phyloP scores from a whole-genome alignment of 2,329 filamentous ascomycete species.

The Escovopsis sp. region DNA sequence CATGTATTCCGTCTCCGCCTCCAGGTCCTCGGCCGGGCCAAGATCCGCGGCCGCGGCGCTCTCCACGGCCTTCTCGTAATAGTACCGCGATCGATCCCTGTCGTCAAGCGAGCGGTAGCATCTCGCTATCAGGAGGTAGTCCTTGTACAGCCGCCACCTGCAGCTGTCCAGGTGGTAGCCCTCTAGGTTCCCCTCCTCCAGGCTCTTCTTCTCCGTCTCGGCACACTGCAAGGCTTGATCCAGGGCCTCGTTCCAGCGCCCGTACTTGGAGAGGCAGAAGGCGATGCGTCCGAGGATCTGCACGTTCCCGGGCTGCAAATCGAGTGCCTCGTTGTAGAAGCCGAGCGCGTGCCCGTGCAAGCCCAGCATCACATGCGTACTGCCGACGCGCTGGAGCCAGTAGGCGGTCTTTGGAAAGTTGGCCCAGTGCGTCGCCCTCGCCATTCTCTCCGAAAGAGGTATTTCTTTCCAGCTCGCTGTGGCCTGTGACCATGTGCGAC shows the following conservation, averaged over 20 bases:
- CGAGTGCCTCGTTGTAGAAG: slow-evolving; percentile 22
- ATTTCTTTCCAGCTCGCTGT: slow-evolving; percentile 22
- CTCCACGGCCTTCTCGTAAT: slow-evolving; percentile 22
- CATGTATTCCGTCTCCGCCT: slow-evolving; percentile 22
- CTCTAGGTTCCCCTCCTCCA: slow-evolving; percentile 12
- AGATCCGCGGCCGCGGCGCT: slow-evolving; percentile 13
- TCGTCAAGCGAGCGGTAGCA: slow-evolving; percentile 20
- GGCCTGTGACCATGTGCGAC: slow-evolving; percentile 21
- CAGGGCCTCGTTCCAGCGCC: slow-evolving; percentile 20
- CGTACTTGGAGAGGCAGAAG: slow-evolving; percentile 22
- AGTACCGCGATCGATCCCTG: slow-evolving; percentile 17
- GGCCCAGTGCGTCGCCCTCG: slow-evolving; percentile 22
- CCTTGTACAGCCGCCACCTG: slow-evolving; percentile 26
- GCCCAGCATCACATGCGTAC: slow-evolving; percentile 22
- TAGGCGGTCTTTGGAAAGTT: slow-evolving; percentile 19
- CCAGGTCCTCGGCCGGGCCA: slow-evolving; percentile 18
- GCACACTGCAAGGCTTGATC: slow-evolving; percentile 22
- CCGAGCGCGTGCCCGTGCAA: slow-evolving; percentile 19
- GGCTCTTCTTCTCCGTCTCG: slow-evolving; percentile 16
- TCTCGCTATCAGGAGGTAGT: slow-evolving; percentile 22
- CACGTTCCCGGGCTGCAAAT: slow-evolving; percentile 21
- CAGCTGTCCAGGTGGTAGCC: slow-evolving; percentile 12
- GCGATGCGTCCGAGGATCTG: slow-evolving; percentile 26
- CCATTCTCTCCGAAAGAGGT: slow-evolving; percentile 18
- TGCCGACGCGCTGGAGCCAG: slow-evolving; percentile 24